Percentiles rank a stretch among this genome's conserved stretches.
phyloP scores from a whole-genome alignment of 2,329 filamentous ascomycete species.

The Epichloe elymi region DNA sequence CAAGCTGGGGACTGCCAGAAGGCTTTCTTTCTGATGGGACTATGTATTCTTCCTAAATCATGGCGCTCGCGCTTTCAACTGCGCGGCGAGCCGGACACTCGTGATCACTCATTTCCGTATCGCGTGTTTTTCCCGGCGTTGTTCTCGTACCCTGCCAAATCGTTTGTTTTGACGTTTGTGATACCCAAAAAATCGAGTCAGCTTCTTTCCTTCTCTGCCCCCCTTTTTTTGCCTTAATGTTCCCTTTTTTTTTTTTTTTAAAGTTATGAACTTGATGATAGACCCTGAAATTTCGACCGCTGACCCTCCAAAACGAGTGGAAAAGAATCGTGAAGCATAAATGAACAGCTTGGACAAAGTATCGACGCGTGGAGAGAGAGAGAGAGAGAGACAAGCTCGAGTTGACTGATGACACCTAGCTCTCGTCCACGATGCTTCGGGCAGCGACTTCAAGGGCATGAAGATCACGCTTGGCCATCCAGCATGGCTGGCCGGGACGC shows the following conservation, averaged over 20 bases:
- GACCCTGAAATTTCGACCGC: background rate
- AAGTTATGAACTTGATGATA: background rate
- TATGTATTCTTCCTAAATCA: background rate
- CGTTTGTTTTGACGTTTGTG: background rate
- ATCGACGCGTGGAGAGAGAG: background rate
- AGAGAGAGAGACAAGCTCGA: background rate
- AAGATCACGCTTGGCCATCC: conserved; percentile 25
- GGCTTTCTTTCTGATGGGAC: background rate
- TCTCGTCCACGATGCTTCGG: conserved; percentile 13
- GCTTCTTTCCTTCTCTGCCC: background rate
- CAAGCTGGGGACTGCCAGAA: background rate
- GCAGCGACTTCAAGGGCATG: conserved; percentile 15
- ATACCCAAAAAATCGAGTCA: background rate
- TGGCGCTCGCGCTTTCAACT: background rate
- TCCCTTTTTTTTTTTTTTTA: background rate
- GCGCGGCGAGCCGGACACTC: too few species aligned
- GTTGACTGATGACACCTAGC: background rate
- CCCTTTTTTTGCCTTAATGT: background rate
- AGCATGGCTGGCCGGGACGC: conserved; percentile 27
- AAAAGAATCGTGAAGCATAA: background rate
- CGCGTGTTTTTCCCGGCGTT: background rate
- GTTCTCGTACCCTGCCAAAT: background rate
- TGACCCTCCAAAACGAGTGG: background rate
- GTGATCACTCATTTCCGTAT: background rate
- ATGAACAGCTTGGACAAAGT: background rate